Percentiles rank a stretch among this genome's conserved stretches.
phyloP scores from a whole-genome alignment of 257 asterid genomes.

The Paulownia fortunei region DNA sequence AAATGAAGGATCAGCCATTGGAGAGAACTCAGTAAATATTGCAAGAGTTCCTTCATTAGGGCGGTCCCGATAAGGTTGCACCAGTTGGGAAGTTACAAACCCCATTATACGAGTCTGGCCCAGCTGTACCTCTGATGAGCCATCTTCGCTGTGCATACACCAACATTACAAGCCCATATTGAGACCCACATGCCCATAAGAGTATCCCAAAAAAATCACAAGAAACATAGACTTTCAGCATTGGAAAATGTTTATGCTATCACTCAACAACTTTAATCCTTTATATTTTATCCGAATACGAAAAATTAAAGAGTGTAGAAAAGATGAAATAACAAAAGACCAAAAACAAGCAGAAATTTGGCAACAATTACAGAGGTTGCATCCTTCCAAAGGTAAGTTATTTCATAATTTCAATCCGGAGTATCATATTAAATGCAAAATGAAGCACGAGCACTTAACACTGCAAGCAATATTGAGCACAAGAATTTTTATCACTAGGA shows the following conservation, averaged over 20 bases:
- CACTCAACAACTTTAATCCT: conserved; percentile 6
- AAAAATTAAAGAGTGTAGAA: neutral
- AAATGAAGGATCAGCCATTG: conserved; percentile 98
- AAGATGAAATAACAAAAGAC: neutral
- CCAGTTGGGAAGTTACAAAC: conserved; percentile 80
- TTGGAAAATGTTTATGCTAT: neutral
- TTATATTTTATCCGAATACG: neutral
- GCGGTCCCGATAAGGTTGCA: conserved; percentile 90
- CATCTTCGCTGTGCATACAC: conserved; percentile 79
- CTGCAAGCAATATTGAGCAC: neutral
- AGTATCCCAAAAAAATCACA: neutral
- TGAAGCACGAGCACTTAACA: neutral
- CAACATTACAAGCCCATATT: conserved; percentile 9
- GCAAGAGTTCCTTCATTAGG: conserved; percentile 91
- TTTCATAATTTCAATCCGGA: neutral
- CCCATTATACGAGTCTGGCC: conserved; percentile 95
- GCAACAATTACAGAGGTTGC: neutral
- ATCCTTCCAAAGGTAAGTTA: neutral
- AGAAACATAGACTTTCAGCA: neutral
- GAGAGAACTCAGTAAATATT: conserved; percentile 89
- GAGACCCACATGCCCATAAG: conserved; percentile 9
- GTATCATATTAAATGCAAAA: neutral
- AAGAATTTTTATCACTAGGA: neutral
- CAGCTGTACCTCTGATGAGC: conserved; percentile 92
- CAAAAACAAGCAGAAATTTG: neutral